A percentile compares a stretch with the other conserved stretches of the same genome.
Conservation (phyloP, 768 basidiomycete species). For the Mycena polygramma region DNA sequence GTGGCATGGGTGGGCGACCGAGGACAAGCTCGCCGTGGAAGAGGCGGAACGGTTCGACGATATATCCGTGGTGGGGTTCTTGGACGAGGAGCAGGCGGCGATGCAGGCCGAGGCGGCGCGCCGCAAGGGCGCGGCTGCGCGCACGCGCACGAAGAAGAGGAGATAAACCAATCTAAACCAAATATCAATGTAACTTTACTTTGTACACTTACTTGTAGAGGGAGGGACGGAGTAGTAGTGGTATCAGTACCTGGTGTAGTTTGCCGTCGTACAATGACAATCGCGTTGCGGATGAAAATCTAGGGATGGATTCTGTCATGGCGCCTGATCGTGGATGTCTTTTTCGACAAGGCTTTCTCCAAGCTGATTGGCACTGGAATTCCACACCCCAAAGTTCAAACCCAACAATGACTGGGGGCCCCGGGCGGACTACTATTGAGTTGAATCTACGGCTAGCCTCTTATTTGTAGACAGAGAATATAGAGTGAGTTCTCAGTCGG, state of each 20-base stretch:
- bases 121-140: slow-evolving; percentile 4
- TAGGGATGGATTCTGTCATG: no score
- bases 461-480: slow-evolving; percentile 8
- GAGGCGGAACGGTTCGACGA: slow-evolving; percentile 66
- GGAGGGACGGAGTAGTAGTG: background rate
- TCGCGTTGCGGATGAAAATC: no score
- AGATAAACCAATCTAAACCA: slow-evolving; percentile 24
- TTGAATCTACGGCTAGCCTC: background rate
- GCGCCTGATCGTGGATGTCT: no score
- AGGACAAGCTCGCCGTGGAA: slow-evolving; percentile 60
- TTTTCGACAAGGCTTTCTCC: no score
- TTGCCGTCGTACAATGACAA: no score
- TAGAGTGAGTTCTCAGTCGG: background rate
- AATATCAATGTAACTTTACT: slow-evolving; percentile 23
- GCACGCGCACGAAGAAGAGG: slow-evolving; percentile 18
- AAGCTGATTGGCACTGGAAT: no score
- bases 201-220: slow-evolving; percentile 25
- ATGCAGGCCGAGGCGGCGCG: slow-evolving; percentile 22
- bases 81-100: slow-evolving; percentile 55
- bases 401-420: no score
- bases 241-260: no score
- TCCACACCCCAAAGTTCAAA: no score
- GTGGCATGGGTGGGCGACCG: slow-evolving; percentile 59
- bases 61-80: slow-evolving; percentile 56
- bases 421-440: no score